phyloP scores from a whole-genome alignment of 2,329 filamentous ascomycete species.

The Fusarium heterosporum region DNA sequence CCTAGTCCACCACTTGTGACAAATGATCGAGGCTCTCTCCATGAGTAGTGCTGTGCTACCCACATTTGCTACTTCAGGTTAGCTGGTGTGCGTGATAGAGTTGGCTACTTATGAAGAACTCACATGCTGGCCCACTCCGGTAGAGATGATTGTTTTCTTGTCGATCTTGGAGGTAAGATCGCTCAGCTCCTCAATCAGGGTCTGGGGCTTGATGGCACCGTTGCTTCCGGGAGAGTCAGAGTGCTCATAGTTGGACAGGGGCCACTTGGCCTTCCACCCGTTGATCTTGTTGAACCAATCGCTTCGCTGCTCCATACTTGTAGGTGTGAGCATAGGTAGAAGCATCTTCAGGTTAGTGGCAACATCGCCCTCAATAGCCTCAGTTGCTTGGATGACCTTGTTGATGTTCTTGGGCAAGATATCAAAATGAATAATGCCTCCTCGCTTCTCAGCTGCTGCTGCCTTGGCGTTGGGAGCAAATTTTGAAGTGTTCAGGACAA shows the following conservation, averaged over 20 bases:
- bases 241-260: slow-evolving; percentile 83
- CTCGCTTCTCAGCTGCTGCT: slow-evolving; percentile 85
- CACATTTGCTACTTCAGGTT: slow-evolving; percentile 78
- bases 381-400: slow-evolving; percentile 97
- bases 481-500: slow-evolving; percentile 82
- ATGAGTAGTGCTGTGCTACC: slow-evolving; percentile 96
- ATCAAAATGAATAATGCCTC: slow-evolving; percentile 97
- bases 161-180: slow-evolving; percentile 73
- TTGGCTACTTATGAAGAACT: too few species aligned
- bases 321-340: slow-evolving; percentile 75
- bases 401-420: slow-evolving; percentile 99
- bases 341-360: slow-evolving; percentile 80
- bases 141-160: slow-evolving; percentile 92
- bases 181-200: slow-evolving; percentile 90
- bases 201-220: slow-evolving; percentile 93
- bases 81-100: too few species aligned
- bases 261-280: slow-evolving; percentile 92
- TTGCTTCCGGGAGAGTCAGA: slow-evolving; percentile 67
- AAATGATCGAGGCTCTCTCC: slow-evolving; percentile 91
- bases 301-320: slow-evolving; percentile 72
- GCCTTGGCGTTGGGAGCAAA: slow-evolving; percentile 91
- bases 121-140: slow-evolving; percentile 89
- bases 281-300: slow-evolving; percentile 93
- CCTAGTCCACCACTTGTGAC: slow-evolving; percentile 94
- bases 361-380: slow-evolving; percentile 95